Evolutionary conservation across 148 eudicot genomes (phyloP).

Genomic region (Chenopodium formosanum): DNA sequence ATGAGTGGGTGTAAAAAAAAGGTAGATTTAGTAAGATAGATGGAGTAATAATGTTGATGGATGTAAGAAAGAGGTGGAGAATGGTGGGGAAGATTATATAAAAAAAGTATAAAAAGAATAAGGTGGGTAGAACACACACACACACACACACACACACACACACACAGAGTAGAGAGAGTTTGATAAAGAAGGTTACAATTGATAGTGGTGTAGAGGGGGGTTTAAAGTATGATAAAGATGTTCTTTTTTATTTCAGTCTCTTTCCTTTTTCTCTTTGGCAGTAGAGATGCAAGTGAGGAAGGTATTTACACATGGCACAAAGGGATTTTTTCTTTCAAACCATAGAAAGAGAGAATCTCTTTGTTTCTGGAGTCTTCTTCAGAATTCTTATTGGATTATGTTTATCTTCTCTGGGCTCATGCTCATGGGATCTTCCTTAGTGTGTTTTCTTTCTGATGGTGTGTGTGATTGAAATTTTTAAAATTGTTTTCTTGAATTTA

Average conservation of each 20-base stretch:
- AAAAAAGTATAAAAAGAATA: no score
- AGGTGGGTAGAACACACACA: no score
- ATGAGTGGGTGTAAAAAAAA: no score
- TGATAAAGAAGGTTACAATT: neutral
- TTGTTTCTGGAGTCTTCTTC: neutral
- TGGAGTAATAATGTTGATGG: no score
- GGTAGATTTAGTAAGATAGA: no score
- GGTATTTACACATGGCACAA: no score
- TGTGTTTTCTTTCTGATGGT: neutral
- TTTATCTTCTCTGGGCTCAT: neutral
- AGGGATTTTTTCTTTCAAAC: no score
- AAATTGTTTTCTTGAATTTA: neutral
- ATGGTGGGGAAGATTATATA: no score
- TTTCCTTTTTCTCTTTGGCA: neutral
- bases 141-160: no score
- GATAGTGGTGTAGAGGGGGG: neutral
- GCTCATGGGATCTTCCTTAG: neutral
- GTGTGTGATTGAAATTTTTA: neutral
- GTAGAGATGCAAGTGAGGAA: no score
- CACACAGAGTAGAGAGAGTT: neutral
- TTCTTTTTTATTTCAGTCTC: neutral
- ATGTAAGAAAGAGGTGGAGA: no score
- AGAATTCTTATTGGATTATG: neutral
- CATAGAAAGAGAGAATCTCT: no score
- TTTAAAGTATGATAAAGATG: neutral